phyloP scores from a whole-genome alignment of 768 basidiomycete species.

The Amanita brunnescens region DNA sequence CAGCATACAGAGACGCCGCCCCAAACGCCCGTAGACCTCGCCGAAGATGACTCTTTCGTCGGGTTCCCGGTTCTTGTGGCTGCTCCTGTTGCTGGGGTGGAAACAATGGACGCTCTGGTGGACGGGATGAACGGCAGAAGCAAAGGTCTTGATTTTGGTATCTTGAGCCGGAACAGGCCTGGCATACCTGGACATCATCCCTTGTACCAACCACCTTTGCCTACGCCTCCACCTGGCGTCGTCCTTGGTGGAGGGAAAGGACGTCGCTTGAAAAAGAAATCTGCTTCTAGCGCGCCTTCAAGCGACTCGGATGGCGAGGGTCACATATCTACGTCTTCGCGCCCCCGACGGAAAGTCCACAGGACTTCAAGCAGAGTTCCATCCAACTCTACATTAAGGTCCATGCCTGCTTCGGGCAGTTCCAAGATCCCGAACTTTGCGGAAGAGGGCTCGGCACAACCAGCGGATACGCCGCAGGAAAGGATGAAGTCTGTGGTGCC shows the following conservation, averaged over 20 bases:
- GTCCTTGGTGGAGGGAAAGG: constrained; percentile 49
- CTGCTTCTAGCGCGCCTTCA: constrained; percentile 20
- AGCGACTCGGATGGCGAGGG: constrained; percentile 49
- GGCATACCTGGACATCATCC: constrained; percentile 59
- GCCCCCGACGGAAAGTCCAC: constrained; percentile 26
- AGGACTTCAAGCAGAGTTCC: constrained; percentile 21
- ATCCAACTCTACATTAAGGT: constrained; percentile 14
- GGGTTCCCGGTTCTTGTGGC: constrained; percentile 62
- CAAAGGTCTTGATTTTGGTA: constrained; percentile 32
- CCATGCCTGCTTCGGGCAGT: constrained; percentile 4
- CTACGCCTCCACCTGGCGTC: constrained; percentile 75
- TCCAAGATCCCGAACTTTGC: constrained; percentile 10
- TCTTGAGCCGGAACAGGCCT: constrained; percentile 44
- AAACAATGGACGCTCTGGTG: constrained; percentile 82
- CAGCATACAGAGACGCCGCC: constrained; percentile 66
- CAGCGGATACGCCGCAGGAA: constrained; percentile 19
- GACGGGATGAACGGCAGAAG: constrained; percentile 84
- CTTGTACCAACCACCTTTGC: constrained; percentile 75
- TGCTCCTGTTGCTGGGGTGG: constrained; percentile 71
- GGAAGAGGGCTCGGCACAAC: constrained; percentile 12
- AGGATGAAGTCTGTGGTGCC: constrained; percentile 50
- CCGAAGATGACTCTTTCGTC: constrained; percentile 33
- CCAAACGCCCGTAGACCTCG: constrained; percentile 53
- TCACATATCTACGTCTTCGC: constrained; percentile 16
- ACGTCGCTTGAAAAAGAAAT: constrained; percentile 22